phyloP scores from a whole-genome alignment of 768 basidiomycete species.

The Hygrocybe punicea region DNA sequence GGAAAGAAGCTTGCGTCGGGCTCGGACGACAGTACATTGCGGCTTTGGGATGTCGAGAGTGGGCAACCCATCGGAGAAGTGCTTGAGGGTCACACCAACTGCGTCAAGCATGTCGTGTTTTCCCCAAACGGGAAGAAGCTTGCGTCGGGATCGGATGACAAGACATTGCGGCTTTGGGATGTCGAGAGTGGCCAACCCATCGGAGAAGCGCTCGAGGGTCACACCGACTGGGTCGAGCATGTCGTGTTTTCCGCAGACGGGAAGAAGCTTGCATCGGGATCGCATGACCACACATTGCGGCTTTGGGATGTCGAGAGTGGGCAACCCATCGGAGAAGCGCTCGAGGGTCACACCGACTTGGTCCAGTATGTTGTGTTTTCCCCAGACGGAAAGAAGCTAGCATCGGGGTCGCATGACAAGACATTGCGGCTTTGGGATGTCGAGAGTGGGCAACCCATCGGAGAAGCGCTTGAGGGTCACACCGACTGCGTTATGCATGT shows the following conservation, averaged over 20 bases:
- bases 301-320: too few species aligned
- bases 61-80: constrained; percentile 13
- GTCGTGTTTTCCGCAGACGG: too few species aligned
- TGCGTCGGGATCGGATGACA: constrained; percentile 8
- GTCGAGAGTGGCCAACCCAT: neutral
- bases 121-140: constrained; percentile 36
- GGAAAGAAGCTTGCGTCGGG: too few species aligned
- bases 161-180: neutral
- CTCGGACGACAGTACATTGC: too few species aligned
- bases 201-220: neutral
- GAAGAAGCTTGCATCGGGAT: too few species aligned
- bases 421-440: neutral
- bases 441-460: neutral
- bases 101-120: constrained; percentile 23
- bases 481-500: too few species aligned
- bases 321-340: constrained; percentile 14
- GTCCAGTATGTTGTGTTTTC: constrained; percentile 27
- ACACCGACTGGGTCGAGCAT: too few species aligned
- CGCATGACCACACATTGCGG: too few species aligned
- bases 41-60: too few species aligned
- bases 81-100: constrained; percentile 10
- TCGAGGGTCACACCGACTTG: constrained; percentile 10
- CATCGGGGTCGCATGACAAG: constrained; percentile 4
- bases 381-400: constrained; percentile 33
- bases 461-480: too few species aligned